Evolutionary conservation across 108 stramenopile species (phyloP).

Genomic region (Aurantiochytrium sp.): DNA sequence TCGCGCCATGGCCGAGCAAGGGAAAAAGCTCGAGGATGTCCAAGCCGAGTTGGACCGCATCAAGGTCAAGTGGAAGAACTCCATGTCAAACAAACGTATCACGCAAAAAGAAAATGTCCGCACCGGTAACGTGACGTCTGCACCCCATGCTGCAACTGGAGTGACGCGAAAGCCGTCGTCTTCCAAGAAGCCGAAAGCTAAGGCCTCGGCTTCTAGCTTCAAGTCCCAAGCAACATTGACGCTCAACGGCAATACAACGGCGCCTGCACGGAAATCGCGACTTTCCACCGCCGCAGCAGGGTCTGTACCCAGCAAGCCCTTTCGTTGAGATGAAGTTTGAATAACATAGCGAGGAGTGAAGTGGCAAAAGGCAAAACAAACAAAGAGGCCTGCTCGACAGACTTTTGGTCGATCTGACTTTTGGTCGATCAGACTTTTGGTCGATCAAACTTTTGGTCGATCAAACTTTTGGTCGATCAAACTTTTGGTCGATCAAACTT

Average conservation of each 20-base stretch:
- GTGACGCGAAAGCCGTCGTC: neutral
- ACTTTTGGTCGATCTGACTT: too few species aligned
- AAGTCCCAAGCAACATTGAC: neutral
- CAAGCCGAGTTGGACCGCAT: neutral
- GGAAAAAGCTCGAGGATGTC: neutral
- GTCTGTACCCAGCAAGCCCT: too few species aligned
- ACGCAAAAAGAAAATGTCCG: neutral
- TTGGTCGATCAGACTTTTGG: too few species aligned
- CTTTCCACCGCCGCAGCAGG: too few species aligned
- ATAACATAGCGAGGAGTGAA: too few species aligned
- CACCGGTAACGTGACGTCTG: neutral
- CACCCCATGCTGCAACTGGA: neutral
- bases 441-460: too few species aligned
- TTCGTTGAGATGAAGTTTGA: too few species aligned
- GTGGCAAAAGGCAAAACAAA: too few species aligned
- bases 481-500: too few species aligned
- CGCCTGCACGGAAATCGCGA: neutral
- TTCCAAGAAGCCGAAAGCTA: neutral
- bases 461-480: too few species aligned
- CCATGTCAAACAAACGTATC: neutral
- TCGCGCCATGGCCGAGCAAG: neutral
- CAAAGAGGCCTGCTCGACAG: too few species aligned
- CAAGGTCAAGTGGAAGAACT: neutral
- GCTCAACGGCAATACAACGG: neutral
- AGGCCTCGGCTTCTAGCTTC: neutral